These are phyloP conservation scores for Ophiobolus disseminans DNA, from an alignment of 2,329 filamentous ascomycete genomes.

Conservation along the genomic window DNA sequence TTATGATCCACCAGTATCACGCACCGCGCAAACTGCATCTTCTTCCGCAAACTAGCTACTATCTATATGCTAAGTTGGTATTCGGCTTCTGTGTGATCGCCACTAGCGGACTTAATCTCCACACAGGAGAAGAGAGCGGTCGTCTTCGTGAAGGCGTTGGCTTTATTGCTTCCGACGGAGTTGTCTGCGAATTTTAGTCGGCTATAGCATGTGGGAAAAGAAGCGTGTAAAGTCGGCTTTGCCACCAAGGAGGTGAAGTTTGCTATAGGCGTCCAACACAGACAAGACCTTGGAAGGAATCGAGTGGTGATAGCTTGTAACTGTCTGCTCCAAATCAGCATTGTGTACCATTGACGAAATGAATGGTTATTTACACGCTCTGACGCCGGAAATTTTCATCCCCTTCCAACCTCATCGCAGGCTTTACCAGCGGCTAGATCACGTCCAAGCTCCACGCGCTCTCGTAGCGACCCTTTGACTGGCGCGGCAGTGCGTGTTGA, in stretches of 20 bases:
- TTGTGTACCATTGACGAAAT: background rate
- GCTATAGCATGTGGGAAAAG: conserved; percentile 21
- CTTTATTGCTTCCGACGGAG: conserved; percentile 21
- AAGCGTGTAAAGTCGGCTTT: conserved; percentile 29
- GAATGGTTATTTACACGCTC: conserved; percentile 3
- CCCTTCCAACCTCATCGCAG: conserved; percentile 10
- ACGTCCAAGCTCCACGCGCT: conserved; percentile 17
- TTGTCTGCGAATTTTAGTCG: conserved; percentile 12
- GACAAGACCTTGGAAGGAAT: conserved; percentile 26
- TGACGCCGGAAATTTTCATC: conserved; percentile 12
- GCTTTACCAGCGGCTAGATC: conserved; percentile 11
- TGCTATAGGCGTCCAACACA: conserved; percentile 13
- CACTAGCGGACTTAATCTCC: conserved; percentile 22
- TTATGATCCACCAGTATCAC: conserved; percentile 19
- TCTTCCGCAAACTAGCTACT: conserved; percentile 27
- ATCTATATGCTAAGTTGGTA: conserved; percentile 31
- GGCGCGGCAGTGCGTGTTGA: conserved; percentile 8
- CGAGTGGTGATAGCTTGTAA: conserved; percentile 16
- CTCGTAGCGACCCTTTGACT: conserved; percentile 12
- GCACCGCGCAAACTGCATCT: conserved; percentile 22
- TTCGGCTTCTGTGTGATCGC: conserved; percentile 25
- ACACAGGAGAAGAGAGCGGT: conserved; percentile 26
- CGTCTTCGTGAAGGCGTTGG: conserved; percentile 12
- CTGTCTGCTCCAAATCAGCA: conserved; percentile 9
- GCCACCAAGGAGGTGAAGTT: conserved; percentile 20